Evolutionary conservation across 106 monocot genomes (phyloP), one percentile per base, ranked within the genome.

Genomic region (Apostasia ramifera): DNA sequence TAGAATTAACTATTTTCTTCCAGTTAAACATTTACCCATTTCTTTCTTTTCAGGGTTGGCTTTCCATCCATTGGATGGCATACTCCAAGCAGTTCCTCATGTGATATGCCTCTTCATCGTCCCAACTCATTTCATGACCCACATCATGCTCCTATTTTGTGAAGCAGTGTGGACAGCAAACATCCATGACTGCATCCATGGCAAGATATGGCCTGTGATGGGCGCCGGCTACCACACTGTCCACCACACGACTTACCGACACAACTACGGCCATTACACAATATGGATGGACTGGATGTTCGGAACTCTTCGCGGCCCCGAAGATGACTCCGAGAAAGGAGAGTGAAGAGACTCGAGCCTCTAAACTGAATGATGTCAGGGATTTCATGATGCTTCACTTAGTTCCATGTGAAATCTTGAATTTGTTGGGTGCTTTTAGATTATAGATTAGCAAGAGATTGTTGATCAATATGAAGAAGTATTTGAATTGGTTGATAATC

Each of bases 201-300:
- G 77, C 42, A 78, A 83, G 38, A 37, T 88, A 26, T 88, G 88
- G 88, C 81, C 81, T 49, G 70, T 88, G 0, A 88, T 88, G 88
- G 88, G 88, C 9, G 88, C 88, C 8, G 88, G 88, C 5, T 88
- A 88, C 66, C 88, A 84, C 69, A 88, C 88, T 5, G 84, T 88
- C 67, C 88, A 88, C 73, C 88, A 88, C 70, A 88, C 88, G 1
- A 83, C 83, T 40, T 88, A 83, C 64, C 77, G 76, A 7, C 87
- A 88, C 78, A 88, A 88, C 73, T 88, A 88, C 57, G 88, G 88
- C 10, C 88, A 88, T 50, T 88, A 81, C 63, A 88, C 88, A 0
- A 70, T 88, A 14, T 84, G 75, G 78, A 84, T 84, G 88, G 88
- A 84, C 70, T 79, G 81, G 81, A 69, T 84, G 70, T 88, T 81